Evolutionary conservation across 2,329 filamentous ascomycete genomes (phyloP).

Genomic region (Aspergillus sp.): DNA sequence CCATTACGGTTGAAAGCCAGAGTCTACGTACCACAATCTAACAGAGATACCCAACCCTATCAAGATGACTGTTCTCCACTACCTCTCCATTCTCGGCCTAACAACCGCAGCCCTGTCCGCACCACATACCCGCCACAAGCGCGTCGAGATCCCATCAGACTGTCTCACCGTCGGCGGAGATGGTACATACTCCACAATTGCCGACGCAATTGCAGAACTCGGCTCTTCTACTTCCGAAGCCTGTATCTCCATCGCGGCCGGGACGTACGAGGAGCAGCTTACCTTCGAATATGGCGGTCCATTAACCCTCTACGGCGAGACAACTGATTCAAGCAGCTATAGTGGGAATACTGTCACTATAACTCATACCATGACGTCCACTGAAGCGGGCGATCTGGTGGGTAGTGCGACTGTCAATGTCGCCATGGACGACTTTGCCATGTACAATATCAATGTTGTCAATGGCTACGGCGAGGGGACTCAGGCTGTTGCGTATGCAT

Average conservation of each 20-base stretch:
- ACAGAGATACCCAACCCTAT: too few species aligned
- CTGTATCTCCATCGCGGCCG: conserved; percentile 35
- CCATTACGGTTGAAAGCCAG: too few species aligned
- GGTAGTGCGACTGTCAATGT: conserved; percentile 33
- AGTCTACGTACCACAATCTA: too few species aligned
- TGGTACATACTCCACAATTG: conserved; percentile 26
- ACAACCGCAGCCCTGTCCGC: neutral
- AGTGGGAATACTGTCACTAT: conserved; percentile 34
- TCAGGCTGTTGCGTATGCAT: conserved; percentile 34
- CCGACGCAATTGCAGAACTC: conserved; percentile 28
- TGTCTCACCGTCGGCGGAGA: conserved; percentile 26
- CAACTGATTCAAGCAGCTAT: conserved; percentile 28
- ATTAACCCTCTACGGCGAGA: conserved; percentile 35
- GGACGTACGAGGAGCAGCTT: conserved; percentile 35
- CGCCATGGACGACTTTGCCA: conserved; percentile 26
- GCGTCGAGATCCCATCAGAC: conserved; percentile 22
- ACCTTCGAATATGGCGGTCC: conserved; percentile 28
- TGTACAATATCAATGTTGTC: conserved; percentile 39
- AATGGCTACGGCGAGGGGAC: conserved; percentile 36
- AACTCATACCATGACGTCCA: conserved; percentile 32
- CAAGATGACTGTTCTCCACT: neutral
- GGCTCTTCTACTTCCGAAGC: conserved; percentile 22
- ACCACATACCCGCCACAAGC: conserved; percentile 6
- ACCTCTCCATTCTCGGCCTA: neutral
- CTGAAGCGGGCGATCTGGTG: conserved; percentile 30